Base-by-base conservation (phyloP, 148 eudicot genomes). In the Agrostemma githago region DNA sequence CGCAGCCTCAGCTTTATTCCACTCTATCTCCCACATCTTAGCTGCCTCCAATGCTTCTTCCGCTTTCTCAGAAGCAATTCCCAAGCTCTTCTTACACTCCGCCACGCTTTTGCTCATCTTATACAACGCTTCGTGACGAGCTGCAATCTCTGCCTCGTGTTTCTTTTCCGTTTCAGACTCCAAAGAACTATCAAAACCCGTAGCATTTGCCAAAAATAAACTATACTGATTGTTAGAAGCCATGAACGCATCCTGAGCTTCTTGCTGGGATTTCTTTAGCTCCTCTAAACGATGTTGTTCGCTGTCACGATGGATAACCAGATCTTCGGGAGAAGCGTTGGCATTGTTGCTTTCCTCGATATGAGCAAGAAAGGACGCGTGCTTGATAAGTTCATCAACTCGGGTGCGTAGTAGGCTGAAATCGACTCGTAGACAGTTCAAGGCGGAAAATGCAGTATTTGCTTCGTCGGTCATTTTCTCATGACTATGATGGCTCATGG, bases 1-100 rank as follows among this genome's bases (percentile, higher is more conserved):
- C 3, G 82, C 79, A 57, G 74, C 72, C 67, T 80, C 59, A 9
- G 76, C 82, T 41, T 71, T 76, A 37, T 38, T 71, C 20, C 65
- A 42, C 40, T 80, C 76, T 3, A 64, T 44, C 57, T 68, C 80
- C 56, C 14, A 40, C 72, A 17, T 34, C 57, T 62, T 68, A 39
- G 42, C 21, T 12, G 2, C 62, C 68, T 46, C 73, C 71, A 67
- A 3, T 3, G 80, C 77, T 17, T 72, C 77, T 66, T 65, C 77
- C 26, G 70, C 76, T 17, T 74, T 71, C 68, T 11, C 6, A 20
- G 43, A 73, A 2, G 72, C 80, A 73, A n/a, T 57, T 20, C 74
- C 61, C 74, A 77, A 59, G 37, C 66, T 74, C 53, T 66, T 54
- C 70, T 70, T 78, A 63, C 77, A 81, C 39, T 74, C 75, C 20